Conservation (phyloP, 2,329 filamentous ascomycete genomes). For the Hirsutella rhossiliensis region DNA sequence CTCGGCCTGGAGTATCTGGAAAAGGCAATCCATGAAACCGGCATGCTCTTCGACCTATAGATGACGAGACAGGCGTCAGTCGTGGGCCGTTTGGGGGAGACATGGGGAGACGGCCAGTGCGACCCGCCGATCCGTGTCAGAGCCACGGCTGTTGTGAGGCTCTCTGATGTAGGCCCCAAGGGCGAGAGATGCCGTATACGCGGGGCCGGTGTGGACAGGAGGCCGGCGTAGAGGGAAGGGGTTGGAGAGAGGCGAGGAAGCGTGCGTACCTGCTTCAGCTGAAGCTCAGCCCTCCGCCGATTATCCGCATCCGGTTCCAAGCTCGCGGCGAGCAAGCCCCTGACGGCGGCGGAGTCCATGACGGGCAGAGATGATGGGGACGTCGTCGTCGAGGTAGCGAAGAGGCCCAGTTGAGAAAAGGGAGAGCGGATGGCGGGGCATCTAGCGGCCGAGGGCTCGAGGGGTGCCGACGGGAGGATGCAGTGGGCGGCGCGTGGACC, state of each 20-base stretch:
- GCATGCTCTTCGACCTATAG: conserved; percentile 74
- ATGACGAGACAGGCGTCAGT: neutral
- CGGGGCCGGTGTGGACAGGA: no score
- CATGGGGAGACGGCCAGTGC: neutral
- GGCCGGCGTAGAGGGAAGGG: neutral
- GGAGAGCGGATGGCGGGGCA: conserved; percentile 4
- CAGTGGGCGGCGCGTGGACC: neutral
- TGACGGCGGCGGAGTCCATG: conserved; percentile 67
- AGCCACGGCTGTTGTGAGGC: neutral
- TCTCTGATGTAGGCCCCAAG: neutral
- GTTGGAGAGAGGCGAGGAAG: neutral
- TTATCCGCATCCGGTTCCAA: conserved; percentile 63
- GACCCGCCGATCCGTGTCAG: neutral
- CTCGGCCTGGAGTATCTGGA: conserved; percentile 84
- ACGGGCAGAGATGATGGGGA: conserved; percentile 2
- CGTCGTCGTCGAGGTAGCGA: neutral
- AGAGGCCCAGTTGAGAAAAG: neutral
- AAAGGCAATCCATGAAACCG: conserved; percentile 80
- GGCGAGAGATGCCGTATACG: neutral
- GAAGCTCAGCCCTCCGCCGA: conserved; percentile 64
- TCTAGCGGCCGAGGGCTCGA: conserved; percentile 1
- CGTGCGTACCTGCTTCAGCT: conserved; percentile 66
- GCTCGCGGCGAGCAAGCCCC: conserved; percentile 66
- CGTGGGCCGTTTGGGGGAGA: neutral
- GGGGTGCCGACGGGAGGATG: neutral